Percentiles rank a stretch among this genome's conserved stretches.
Conservation (phyloP, 257 asterid species). For the Fraxinus excelsior region DNA sequence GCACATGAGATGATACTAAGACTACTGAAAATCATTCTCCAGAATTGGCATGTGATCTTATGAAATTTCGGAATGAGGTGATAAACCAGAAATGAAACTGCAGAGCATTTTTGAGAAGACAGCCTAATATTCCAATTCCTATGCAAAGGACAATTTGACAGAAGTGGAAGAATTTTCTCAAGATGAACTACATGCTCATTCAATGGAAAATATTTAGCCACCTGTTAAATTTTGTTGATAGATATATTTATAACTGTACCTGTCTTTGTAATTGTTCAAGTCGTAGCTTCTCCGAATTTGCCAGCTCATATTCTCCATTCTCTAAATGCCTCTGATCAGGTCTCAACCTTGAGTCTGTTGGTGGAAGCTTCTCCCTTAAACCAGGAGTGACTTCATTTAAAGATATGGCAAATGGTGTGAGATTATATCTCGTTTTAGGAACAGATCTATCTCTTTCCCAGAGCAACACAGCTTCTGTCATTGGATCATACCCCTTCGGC, state of each 20-base stretch:
- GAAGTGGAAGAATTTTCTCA: conserved; percentile 1
- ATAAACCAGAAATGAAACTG: background rate
- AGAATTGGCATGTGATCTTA: background rate
- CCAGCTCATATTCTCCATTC: conserved; percentile 92
- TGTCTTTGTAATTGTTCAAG: conserved; percentile 98
- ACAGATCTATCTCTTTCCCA: conserved; percentile 93
- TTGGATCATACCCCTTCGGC: conserved; percentile 97
- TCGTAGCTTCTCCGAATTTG: conserved; percentile 94
- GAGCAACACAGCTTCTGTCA: conserved; percentile 85
- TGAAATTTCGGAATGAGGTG: background rate
- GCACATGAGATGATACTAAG: background rate
- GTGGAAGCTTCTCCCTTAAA: conserved; percentile 74
- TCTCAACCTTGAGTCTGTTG: conserved; percentile 91
- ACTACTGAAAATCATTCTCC: background rate
- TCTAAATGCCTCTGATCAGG: conserved; percentile 97
- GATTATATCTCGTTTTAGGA: conserved; percentile 87
- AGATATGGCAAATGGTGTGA: conserved; percentile 92
- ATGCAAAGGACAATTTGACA: background rate
- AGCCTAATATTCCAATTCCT: background rate
- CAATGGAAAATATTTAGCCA: conserved; percentile 9
- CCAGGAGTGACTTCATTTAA: conserved; percentile 86
- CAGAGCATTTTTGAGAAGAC: background rate
- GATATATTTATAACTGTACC: conserved; percentile 41
- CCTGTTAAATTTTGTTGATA: conserved; percentile 16
- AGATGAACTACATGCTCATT: conserved; percentile 6